These are phyloP conservation scores for Aspergillus sp. DNA, from an alignment of 2,329 filamentous ascomycete genomes.

Conservation along the genomic window DNA sequence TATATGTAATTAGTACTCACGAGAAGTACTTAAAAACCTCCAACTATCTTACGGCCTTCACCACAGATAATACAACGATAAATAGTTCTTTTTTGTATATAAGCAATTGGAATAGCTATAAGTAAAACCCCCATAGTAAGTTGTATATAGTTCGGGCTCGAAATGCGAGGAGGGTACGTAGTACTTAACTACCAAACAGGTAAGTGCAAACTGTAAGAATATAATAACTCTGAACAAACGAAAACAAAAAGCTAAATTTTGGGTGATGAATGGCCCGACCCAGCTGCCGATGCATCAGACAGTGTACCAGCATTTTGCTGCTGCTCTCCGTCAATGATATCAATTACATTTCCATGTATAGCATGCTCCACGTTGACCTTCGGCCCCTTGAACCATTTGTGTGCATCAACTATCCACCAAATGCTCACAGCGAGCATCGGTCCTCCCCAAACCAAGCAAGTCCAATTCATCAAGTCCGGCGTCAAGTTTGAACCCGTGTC, in stretches of 20 bases:
- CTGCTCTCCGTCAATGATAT: conserved; percentile 22
- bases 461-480: conserved; percentile 65
- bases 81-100: too few relatives aligned
- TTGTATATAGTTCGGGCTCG: too few relatives aligned
- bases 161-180: too few relatives aligned
- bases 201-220: background rate
- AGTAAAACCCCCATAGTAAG: too few relatives aligned
- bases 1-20: too few relatives aligned
- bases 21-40: too few relatives aligned
- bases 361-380: conserved; percentile 65
- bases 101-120: too few relatives aligned
- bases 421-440: conserved; percentile 60
- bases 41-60: too few relatives aligned
- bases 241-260: background rate
- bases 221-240: background rate
- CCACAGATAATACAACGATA: too few relatives aligned
- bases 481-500: conserved; percentile 56
- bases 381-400: conserved; percentile 69
- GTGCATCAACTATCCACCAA: conserved; percentile 65
- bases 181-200: background rate
- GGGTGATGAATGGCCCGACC: conserved; percentile 6
- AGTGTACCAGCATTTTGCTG: conserved; percentile 7
- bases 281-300: background rate
- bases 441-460: conserved; percentile 64
- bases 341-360: conserved; percentile 26